A percentile compares a stretch with the other conserved stretches of the same genome.
phyloP scores from a whole-genome alignment of 345 rosid species.

The Pugionium cornutum region DNA sequence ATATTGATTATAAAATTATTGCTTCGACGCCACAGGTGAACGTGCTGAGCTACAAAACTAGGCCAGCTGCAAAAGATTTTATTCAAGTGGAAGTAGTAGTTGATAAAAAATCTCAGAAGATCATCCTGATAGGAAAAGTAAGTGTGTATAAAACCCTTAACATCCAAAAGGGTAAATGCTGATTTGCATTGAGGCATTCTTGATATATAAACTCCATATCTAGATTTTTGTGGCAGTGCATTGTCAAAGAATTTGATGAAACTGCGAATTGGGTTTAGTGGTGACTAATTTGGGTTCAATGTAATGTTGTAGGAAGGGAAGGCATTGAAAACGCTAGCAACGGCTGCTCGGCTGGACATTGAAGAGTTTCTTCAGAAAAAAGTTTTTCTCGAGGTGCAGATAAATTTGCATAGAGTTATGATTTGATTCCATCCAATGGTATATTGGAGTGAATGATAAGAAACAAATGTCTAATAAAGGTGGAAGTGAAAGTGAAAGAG shows the following conservation, averaged over 20 bases:
- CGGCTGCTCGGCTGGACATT: constrained; percentile 87
- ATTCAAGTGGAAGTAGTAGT: constrained; percentile 93
- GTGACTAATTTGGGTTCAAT: constrained; percentile 8
- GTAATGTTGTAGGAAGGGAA: constrained; percentile 64
- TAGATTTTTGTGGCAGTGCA: constrained; percentile 5
- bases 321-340: constrained; percentile 82
- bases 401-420: constrained; percentile 3
- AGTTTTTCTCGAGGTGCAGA: not conserved
- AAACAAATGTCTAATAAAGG: constrained; percentile 40
- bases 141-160: constrained; percentile 29
- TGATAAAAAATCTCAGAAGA: constrained; percentile 90
- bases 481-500: constrained; percentile 89
- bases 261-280: constrained; percentile 8
- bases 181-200: not conserved
- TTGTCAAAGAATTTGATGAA: not conserved
- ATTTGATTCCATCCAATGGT: constrained; percentile 6
- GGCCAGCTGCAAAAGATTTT: constrained; percentile 85
- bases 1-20: constrained; percentile 14
- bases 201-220: not conserved
- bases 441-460: constrained; percentile 1
- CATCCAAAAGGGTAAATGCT: constrained; percentile 5
- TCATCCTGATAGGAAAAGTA: constrained; percentile 91
- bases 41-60: constrained; percentile 78
- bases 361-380: constrained; percentile 73
- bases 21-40: constrained; percentile 55